Evolutionary conservation across 345 rosid species (phyloP), one percentile per base, ranked within the genome.

Genomic region (Populus deltoides): DNA sequence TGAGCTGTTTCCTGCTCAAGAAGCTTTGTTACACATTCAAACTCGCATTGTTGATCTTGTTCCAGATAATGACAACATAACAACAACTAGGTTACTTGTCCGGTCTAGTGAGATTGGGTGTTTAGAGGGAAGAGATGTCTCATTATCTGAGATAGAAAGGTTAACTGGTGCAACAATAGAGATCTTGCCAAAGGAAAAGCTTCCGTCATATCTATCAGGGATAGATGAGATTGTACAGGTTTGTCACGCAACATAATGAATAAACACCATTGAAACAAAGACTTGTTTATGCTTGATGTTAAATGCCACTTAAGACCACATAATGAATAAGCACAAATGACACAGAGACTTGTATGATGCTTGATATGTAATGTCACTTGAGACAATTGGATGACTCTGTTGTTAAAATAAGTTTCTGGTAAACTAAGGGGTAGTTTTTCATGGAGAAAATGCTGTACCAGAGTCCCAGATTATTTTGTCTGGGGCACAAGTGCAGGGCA

Each of bases 11-110:
- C 98, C 99, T 70, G 98, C 98, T 61, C 99, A 97, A 88, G 99
- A 94, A 88, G 99, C 99, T 70, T 83, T 97, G 79, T 86, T 97
- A 84, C 99, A 97, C 82, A 94, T 97, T 81, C 99, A 97, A 81
- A 92, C 93, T 82, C 90, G 83, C 45, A 97, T 97, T 45, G 83
- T 87, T 22, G 97, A 97, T 85, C 93, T 92, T 72, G 66, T 82
- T 70, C 86, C 92, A 10, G 97, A 92, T 83, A 87, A 90, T 84
- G 99, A 91, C 31, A 88, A 88, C 80, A 72, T 88, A 18, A 76
- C 92, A 77, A 92, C 89, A 63, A 97, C 99, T 38, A 90, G 92
- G 75, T 71, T 97, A 72, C 88, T 97, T 73, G 85, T 97, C 81
- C 79, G 96, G 70, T 86, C 92, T 5, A 81, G 88, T 84, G 98